phyloP scores from a whole-genome alignment of 1,139 yeast species.

The Spencermartinsiella ligniputridi region DNA sequence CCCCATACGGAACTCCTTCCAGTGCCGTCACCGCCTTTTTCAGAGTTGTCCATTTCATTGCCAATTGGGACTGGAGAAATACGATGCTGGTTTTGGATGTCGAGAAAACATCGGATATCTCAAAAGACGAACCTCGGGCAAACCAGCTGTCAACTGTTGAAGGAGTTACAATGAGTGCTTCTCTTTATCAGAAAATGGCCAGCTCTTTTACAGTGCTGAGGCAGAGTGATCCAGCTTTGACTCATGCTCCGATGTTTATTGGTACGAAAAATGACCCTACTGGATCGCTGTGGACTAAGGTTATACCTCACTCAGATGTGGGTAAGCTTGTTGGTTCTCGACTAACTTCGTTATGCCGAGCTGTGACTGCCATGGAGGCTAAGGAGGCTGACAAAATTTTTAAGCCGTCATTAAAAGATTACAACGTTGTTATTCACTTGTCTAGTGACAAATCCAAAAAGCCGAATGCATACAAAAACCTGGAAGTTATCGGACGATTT shows the following conservation, averaged over 20 bases:
- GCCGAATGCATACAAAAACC: conserved; percentile 12
- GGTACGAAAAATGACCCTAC: conserved; percentile 78
- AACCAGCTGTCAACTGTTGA: conserved; percentile 23
- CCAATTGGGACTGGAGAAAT: conserved; percentile 93
- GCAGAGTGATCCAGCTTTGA: conserved; percentile 73
- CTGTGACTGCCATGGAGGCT: conserved; percentile 52
- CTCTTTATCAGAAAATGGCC: conserved; percentile 58
- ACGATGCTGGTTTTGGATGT: conserved; percentile 77
- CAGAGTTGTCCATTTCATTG: conserved; percentile 63
- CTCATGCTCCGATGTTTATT: conserved; percentile 74
- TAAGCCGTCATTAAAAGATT: conserved; percentile 78
- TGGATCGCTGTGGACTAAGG: conserved; percentile 78
- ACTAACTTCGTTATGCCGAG: conserved; percentile 80
- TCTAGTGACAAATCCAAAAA: conserved; percentile 37
- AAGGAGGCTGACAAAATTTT: conserved; percentile 39
- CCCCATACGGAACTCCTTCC: conserved; percentile 76
- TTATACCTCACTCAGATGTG: conserved; percentile 53
- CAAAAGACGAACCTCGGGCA: conserved; percentile 34
- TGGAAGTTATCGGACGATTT: conserved; percentile 5
- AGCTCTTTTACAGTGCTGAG: conserved; percentile 63
- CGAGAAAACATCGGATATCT: conserved; percentile 44
- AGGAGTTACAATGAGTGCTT: conserved; percentile 61
- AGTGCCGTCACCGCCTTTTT: conserved; percentile 78
- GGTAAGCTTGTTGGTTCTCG: conserved; percentile 64
- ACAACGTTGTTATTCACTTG: conserved; percentile 68